Base-by-base conservation (phyloP, 352 stramenopile species). In the Phytophthora palmivora region DNA sequence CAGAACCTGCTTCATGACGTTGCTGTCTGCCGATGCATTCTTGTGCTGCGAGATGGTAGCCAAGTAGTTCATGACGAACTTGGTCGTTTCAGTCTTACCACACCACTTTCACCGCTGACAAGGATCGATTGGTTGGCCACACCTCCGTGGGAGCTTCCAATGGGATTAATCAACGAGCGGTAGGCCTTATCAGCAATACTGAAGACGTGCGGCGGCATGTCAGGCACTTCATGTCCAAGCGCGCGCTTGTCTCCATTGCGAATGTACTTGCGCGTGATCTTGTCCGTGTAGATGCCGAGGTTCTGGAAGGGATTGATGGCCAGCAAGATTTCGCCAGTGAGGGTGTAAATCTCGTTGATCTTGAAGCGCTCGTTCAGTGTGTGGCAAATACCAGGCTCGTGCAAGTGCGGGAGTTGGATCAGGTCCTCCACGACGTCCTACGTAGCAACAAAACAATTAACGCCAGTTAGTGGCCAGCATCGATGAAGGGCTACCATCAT, bases 11-110 rank as follows among this genome's bases (percentile, higher is more conserved):
- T 89, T 82, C 82, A 96, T 97, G 30, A 96, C 88, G 49, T 76
- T 80, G 18, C 75, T 82, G 63, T 95, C 87, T 53, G 82, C 82
- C 11, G 38, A 46, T 12, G 58, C 48, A 38, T 70, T 67, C 24
- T 80, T 78, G 64, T 78, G 70, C 59, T 92, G 80, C 38, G 87
- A 90, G 46, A 98, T 88, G 28, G 88, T 97, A 6, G 96, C 93
- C 22, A 99, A 71, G 70, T 98, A 99, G 58, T 97, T 82, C 81
- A 99, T 95, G 21, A 98, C 86, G 59, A 98, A 91, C 78, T 99
- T 99, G 33, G 96, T 99, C 11, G 91, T 97, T 51, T 98, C 97
- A 12, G 97, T 98, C 78, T 99, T 99, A 32, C 96, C 96, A 96
- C 96, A 30, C 97, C 97, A 53, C 70, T 92, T 74, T 98, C 93